These are phyloP conservation scores for Lentinula detonsa DNA, from an alignment of 768 basidiomycete species.

Conservation along the genomic window DNA sequence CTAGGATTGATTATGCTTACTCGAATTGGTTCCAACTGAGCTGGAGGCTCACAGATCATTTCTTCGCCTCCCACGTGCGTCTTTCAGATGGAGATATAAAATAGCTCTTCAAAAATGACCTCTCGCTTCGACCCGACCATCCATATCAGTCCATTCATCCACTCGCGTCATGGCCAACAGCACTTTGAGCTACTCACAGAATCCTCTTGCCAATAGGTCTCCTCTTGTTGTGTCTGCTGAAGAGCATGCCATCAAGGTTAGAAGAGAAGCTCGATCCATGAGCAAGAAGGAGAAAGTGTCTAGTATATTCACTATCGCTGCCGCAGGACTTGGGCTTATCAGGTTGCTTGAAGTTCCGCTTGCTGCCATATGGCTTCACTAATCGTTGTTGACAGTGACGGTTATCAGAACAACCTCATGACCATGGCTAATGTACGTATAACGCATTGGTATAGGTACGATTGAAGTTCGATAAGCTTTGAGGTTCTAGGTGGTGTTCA, in stretches of 20 bases:
- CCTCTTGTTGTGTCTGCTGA: slow-evolving; percentile 1
- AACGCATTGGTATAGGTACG: neutral
- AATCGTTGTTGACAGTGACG: neutral
- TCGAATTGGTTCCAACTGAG: neutral
- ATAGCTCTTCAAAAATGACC: neutral
- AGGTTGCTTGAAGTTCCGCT: neutral
- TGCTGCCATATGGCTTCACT: neutral
- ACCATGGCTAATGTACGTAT: slow-evolving; percentile 54
- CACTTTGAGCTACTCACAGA: neutral
- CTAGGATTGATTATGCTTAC: neutral
- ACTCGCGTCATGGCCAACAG: neutral
- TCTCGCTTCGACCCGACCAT: neutral
- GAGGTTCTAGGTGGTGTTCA: slow-evolving; percentile 53
- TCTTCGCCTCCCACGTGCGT: neutral
- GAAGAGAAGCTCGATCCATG: slow-evolving; percentile 13
- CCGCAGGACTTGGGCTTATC: slow-evolving; percentile 60
- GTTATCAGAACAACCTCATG: slow-evolving; percentile 63
- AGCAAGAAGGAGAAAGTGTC: slow-evolving; percentile 42
- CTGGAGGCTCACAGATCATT: neutral
- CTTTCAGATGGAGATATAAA: neutral
- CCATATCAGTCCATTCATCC: neutral
- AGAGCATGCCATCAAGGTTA: slow-evolving; percentile 17
- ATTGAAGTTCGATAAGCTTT: slow-evolving; percentile 1
- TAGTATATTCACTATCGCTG: slow-evolving; percentile 56
- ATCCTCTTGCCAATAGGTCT: neutral